A percentile compares a stretch with the other conserved stretches of the same genome.
Evolutionary conservation across 2,329 filamentous ascomycete species (phyloP).

Genomic region (Fusarium heterosporum): DNA sequence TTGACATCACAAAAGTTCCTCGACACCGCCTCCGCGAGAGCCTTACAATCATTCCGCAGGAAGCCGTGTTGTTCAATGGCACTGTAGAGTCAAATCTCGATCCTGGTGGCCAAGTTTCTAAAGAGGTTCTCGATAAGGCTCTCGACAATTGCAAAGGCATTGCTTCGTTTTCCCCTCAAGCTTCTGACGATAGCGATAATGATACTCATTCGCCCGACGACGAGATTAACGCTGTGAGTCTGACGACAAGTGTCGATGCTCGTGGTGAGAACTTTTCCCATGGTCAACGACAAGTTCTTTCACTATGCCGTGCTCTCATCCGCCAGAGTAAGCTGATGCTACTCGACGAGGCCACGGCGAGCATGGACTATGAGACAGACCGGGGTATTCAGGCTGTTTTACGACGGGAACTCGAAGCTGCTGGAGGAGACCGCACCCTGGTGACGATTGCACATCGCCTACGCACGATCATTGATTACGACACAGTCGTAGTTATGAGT

Average conservation of each 20-base stretch:
- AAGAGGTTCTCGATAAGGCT: slow-evolving; percentile 66
- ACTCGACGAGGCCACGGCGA: slow-evolving; percentile 69
- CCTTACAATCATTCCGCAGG: slow-evolving; percentile 69
- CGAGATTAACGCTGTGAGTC: slow-evolving; percentile 45
- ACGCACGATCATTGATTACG: slow-evolving; percentile 70
- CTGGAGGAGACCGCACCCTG: slow-evolving; percentile 61
- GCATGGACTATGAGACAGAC: slow-evolving; percentile 70
- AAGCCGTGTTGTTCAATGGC: slow-evolving; percentile 68
- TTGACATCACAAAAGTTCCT: slow-evolving; percentile 65
- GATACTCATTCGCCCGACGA: slow-evolving; percentile 33
- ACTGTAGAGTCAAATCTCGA: slow-evolving; percentile 70
- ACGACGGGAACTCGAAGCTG: slow-evolving; percentile 60
- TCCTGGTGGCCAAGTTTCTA: slow-evolving; percentile 67
- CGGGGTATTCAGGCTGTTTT: slow-evolving; percentile 66
- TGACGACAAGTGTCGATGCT: slow-evolving; percentile 62
- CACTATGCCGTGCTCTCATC: slow-evolving; percentile 67
- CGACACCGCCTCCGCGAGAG: slow-evolving; percentile 64
- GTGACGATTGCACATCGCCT: slow-evolving; percentile 70
- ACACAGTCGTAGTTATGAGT: slow-evolving; percentile 68
- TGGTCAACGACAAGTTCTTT: slow-evolving; percentile 68
- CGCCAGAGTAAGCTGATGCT: slow-evolving; percentile 67
- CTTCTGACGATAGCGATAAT: slow-evolving; percentile 49
- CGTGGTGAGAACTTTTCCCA: slow-evolving; percentile 68
- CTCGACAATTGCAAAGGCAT: slow-evolving; percentile 72
- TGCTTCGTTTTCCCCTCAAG: slow-evolving; percentile 61